Conservation (phyloP, 768 basidiomycete genomes). For the Phaeolepiota aurea region DNA sequence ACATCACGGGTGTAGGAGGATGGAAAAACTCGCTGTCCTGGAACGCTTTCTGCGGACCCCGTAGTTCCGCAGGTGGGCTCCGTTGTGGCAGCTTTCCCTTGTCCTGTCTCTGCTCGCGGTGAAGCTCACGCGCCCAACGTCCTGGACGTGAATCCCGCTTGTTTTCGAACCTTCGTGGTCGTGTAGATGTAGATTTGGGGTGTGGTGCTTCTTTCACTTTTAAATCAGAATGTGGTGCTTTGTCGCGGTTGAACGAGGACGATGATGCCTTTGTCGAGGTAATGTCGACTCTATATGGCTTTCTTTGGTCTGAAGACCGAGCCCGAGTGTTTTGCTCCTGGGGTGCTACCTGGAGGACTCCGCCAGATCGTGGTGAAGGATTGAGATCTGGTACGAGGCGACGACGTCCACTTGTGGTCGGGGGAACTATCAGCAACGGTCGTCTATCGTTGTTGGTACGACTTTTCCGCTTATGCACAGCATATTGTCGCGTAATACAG, state of each 20-base stretch:
- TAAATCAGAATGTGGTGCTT: background rate
- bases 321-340: background rate
- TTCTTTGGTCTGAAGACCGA: background rate
- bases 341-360: background rate
- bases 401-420: background rate
- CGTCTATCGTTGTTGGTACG: too few species aligned
- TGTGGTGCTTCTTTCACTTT: background rate
- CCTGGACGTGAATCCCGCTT: background rate
- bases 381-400: background rate
- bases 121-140: background rate
- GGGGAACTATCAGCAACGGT: background rate
- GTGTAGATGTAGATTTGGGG: background rate
- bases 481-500: too few species aligned
- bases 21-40: too few species aligned
- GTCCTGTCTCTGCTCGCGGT: background rate
- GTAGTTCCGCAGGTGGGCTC: background rate
- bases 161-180: background rate
- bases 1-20: background rate
- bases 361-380: background rate
- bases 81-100: background rate
- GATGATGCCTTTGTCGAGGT: background rate
- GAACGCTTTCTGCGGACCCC: too few species aligned
- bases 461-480: too few species aligned
- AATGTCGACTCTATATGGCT: background rate
- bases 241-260: background rate